Evolutionary conservation across 202 grass and related monocot genomes (phyloP), one percentile per base, ranked within the genome.

Genomic region (Musa balbisiana): DNA sequence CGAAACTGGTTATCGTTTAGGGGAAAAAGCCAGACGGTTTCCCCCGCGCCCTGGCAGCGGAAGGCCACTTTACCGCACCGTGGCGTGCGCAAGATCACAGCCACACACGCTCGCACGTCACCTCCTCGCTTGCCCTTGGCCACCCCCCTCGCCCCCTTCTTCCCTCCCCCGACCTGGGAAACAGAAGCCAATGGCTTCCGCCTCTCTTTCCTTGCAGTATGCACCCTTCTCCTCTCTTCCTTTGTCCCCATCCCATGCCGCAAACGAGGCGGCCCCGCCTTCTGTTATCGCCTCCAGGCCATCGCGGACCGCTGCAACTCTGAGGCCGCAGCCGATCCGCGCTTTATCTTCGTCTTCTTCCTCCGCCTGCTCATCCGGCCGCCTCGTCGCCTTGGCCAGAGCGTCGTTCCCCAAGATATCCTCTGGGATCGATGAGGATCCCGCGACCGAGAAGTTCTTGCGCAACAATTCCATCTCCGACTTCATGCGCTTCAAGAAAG

Each of bases 401-500:
- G 55, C 65, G 65, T 50, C 65, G 65, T 50, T 55, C 13, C 11
- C 17, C 43, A 17, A 66, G 52, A 51, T 64, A 1, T 74, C 66
- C 24, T 11, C 53, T 14, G 25, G 67, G 22, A 65, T 71, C 25
- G 51, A 65, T 60, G 24, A 3, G 0, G 78, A 15, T 52, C 13
- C 19, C 3, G 72, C 58, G 43, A 52, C 59, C 15, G 84, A 87
- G 80, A 71, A 76, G 77, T 87, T 89, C 84, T 53, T 77, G 59
- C 60, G 60, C 10, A 84, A 74, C 65, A 84, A 71, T 72, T 87
- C 89, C 70, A 82, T 90, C 70, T 80, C 87, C 19, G 85, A 91
- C 69, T 98, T 92, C 87, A 80, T 98, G 67, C 84, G 94, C 9
- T 93, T 91, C 86, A 67, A 80, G 24, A 73, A 77, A 53, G 82